Evolutionary conservation across 2,329 filamentous ascomycete species (phyloP).

Genomic region (Fusarium pseudocircinatum): DNA sequence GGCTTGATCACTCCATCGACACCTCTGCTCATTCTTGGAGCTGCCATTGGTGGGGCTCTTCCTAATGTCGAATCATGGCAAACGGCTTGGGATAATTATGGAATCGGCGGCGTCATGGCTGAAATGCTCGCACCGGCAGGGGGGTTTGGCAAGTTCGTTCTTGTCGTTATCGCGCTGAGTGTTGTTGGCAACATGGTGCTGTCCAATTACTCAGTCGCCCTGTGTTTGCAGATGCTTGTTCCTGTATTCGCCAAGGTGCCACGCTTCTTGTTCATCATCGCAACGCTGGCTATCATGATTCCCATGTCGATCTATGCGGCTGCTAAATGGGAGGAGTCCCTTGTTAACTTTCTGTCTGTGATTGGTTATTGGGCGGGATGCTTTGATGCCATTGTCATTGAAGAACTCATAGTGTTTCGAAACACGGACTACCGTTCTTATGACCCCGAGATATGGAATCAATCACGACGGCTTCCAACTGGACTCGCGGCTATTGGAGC

Average conservation of each 20-base stretch:
- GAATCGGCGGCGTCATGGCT: constrained; percentile 46
- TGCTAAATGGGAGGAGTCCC: constrained; percentile 52
- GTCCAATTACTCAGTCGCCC: constrained; percentile 52
- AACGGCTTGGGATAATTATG: constrained; percentile 42
- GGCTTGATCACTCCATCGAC: constrained; percentile 55
- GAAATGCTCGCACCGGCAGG: constrained; percentile 47
- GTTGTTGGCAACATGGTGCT: constrained; percentile 51
- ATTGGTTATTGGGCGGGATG: constrained; percentile 60
- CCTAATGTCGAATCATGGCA: constrained; percentile 46
- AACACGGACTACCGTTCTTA: constrained; percentile 52
- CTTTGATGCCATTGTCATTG: constrained; percentile 54
- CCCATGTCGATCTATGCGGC: constrained; percentile 55
- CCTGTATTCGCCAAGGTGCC: constrained; percentile 54
- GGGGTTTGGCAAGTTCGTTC: constrained; percentile 50
- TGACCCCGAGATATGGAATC: constrained; percentile 57
- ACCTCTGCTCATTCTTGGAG: constrained; percentile 52
- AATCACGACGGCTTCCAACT: constrained; percentile 52
- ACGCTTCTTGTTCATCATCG: constrained; percentile 53
- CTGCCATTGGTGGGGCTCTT: constrained; percentile 50
- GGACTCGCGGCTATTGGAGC: constrained; percentile 56
- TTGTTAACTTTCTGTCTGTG: constrained; percentile 56
- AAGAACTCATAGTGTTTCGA: constrained; percentile 57
- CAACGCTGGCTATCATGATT: constrained; percentile 54
- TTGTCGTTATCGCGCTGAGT: constrained; percentile 46
- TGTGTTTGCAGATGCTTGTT: constrained; percentile 55